These are phyloP conservation scores for Secale cereale DNA, from an alignment of 176 grass and related monocot species.

Conservation along the genomic window DNA sequence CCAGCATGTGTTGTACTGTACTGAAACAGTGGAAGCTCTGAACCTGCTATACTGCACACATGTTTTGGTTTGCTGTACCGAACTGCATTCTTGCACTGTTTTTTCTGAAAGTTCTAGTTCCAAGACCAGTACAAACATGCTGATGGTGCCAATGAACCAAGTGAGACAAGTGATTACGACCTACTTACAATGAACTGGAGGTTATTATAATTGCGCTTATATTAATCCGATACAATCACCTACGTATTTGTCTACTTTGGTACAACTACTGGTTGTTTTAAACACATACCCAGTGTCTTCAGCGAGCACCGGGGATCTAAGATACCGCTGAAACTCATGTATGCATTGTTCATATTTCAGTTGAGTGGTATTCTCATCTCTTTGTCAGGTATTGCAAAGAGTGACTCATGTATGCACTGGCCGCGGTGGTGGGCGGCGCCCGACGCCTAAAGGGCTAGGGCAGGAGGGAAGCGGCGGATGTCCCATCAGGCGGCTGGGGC, in stretches of 20 bases:
- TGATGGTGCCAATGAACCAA: no score
- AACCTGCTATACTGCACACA: background rate
- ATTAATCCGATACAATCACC: background rate
- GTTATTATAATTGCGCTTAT: background rate
- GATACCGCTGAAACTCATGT: background rate
- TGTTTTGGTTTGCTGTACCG: constrained; percentile 12
- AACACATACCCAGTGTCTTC: background rate
- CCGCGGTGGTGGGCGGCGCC: no score
- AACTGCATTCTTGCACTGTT: background rate
- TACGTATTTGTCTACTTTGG: background rate
- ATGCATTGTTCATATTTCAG: background rate
- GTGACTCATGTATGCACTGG: no score
- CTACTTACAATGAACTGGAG: background rate
- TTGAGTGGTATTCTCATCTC: background rate
- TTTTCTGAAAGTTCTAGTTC: background rate
- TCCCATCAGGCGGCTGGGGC: no score
- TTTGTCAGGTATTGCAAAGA: background rate
- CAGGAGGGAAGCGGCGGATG: no score
- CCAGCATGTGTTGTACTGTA: background rate
- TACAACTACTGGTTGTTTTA: background rate
- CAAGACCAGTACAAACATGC: no score
- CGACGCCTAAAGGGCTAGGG: no score
- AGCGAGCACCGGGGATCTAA: background rate
- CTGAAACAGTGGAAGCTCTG: background rate
- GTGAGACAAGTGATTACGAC: background rate